phyloP scores from a whole-genome alignment of 768 basidiomycete species.

The Kwoniella shandongensis region DNA sequence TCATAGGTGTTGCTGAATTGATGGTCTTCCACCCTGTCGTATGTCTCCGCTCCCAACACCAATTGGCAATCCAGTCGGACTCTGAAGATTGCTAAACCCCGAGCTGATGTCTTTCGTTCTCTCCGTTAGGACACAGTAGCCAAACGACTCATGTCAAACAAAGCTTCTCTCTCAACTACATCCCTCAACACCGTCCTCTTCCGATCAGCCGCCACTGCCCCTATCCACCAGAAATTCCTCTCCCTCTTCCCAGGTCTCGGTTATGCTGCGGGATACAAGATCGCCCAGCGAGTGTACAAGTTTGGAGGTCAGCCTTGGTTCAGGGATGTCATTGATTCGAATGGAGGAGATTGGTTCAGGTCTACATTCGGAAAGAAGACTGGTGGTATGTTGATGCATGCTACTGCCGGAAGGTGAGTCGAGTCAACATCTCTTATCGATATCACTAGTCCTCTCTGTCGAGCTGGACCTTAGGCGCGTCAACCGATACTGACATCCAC shows the following conservation, averaged over 20 bases:
- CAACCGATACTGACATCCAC: too few species aligned
- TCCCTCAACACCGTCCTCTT: slow-evolving; percentile 79
- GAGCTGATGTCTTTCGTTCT: background rate
- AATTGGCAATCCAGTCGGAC: background rate
- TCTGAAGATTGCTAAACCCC: background rate
- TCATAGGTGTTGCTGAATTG: slow-evolving; percentile 84
- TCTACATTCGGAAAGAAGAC: slow-evolving; percentile 87
- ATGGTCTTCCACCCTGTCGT: slow-evolving; percentile 81
- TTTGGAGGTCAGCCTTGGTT: slow-evolving; percentile 99
- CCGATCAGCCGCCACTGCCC: slow-evolving; percentile 72
- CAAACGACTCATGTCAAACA: slow-evolving; percentile 99
- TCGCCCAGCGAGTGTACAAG: slow-evolving; percentile 91
- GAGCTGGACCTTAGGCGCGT: background rate
- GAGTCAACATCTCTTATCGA: background rate
- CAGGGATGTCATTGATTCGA: slow-evolving; percentile 79
- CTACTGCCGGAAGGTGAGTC: slow-evolving; percentile 82
- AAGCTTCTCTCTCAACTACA: slow-evolving; percentile 56
- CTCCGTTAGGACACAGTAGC: slow-evolving; percentile 76
- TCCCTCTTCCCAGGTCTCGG: slow-evolving; percentile 96
- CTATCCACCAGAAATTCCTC: slow-evolving; percentile 67
- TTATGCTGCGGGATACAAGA: slow-evolving; percentile 97
- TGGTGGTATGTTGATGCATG: slow-evolving; percentile 94
- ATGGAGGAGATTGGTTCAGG: slow-evolving; percentile 79
- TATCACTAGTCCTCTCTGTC: background rate
- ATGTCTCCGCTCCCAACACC: slow-evolving; percentile 39